Evolutionary conservation across 2,329 filamentous ascomycete genomes (phyloP).

Genomic region (Colletotrichum graminicola): DNA sequence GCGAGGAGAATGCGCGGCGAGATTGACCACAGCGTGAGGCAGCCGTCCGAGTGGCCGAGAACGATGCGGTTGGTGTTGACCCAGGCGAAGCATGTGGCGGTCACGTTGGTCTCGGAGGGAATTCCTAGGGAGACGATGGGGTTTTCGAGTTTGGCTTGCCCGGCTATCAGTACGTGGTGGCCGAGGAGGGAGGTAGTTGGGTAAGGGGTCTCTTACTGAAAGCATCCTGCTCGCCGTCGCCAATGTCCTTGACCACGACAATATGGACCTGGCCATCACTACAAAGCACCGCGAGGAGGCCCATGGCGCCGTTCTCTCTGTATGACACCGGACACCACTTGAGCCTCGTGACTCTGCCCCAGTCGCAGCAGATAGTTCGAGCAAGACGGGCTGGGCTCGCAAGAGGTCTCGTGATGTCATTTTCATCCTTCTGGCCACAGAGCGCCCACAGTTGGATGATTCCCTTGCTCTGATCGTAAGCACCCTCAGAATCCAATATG

Average conservation of each 20-base stretch:
- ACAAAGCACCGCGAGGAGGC: conserved; percentile 63
- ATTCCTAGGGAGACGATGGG: conserved; percentile 61
- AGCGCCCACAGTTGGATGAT: conserved; percentile 67
- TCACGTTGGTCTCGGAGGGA: conserved; percentile 59
- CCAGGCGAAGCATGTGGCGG: conserved; percentile 68
- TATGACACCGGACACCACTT: conserved; percentile 65
- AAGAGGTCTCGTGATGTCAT: conserved; percentile 52
- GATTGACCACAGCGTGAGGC: conserved; percentile 68
- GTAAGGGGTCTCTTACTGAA: conserved; percentile 55
- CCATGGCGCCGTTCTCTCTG: conserved; percentile 47
- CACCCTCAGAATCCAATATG: conserved; percentile 55
- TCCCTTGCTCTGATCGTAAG: conserved; percentile 58
- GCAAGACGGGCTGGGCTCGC: conserved; percentile 53
- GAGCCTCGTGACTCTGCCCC: conserved; percentile 63
- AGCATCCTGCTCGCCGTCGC: conserved; percentile 45
- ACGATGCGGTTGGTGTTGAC: conserved; percentile 66
- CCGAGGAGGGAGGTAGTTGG: no score
- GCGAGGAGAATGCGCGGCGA: conserved; percentile 62
- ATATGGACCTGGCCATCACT: conserved; percentile 65
- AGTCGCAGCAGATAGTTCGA: conserved; percentile 62
- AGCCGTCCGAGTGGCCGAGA: conserved; percentile 68
- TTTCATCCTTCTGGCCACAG: conserved; percentile 47
- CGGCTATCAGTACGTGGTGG: conserved; percentile 44
- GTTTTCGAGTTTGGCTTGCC: conserved; percentile 58
- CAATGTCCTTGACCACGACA: conserved; percentile 54